phyloP scores from a whole-genome alignment of 257 asterid genomes.

The Solanum ahanhuiri region DNA sequence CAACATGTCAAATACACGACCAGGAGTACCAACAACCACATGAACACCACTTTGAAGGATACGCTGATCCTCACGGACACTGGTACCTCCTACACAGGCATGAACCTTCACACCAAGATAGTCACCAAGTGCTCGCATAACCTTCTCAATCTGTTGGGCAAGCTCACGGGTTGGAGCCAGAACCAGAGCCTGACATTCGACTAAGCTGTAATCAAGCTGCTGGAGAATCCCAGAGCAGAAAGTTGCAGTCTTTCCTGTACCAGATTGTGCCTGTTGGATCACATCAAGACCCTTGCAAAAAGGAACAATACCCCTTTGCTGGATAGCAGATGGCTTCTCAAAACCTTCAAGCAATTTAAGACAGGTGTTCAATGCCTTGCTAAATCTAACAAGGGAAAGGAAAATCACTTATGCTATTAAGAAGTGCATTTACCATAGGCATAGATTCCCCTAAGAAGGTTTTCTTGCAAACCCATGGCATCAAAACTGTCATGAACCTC shows the following conservation, averaged over 20 bases:
- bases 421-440: constrained; percentile 29
- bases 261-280: constrained; percentile 42
- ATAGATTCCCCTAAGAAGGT: constrained; percentile 40
- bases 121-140: constrained; percentile 43
- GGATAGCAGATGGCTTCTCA: constrained; percentile 47
- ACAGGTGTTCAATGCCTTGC: not conserved
- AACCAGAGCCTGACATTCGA: constrained; percentile 39
- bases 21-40: constrained; percentile 41
- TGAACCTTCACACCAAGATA: constrained; percentile 44
- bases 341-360: constrained; percentile 18
- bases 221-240: constrained; percentile 44
- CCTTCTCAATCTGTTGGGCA: constrained; percentile 46
- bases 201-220: constrained; percentile 26
- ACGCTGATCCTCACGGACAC: constrained; percentile 39
- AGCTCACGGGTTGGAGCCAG: constrained; percentile 46
- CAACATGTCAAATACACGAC: constrained; percentile 42
- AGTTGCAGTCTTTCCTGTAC: constrained; percentile 36
- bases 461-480: constrained; percentile 38
- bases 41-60: constrained; percentile 38
- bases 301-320: constrained; percentile 44
- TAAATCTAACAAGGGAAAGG: not conserved
- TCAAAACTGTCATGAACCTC: constrained; percentile 39
- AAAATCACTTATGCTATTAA: not conserved
- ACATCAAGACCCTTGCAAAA: constrained; percentile 42
- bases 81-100: constrained; percentile 47